Conservation (phyloP, 352 stramenopile species). For the Phytopythium oedochilum region DNA sequence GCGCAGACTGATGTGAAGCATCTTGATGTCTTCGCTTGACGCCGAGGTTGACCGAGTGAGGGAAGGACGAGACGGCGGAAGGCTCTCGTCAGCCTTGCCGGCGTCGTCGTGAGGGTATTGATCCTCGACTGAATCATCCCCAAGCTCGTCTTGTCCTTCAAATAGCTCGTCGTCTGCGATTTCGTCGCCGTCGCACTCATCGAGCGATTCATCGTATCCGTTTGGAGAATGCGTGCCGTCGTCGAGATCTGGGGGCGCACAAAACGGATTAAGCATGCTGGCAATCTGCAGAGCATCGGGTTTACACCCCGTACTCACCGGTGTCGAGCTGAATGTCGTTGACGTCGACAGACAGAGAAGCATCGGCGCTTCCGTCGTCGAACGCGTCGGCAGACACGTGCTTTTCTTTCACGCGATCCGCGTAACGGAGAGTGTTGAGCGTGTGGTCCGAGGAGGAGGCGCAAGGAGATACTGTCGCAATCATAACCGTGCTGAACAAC, state of each 20-base stretch:
- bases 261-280: neutral
- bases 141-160: slow-evolving; percentile 5
- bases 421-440: slow-evolving; percentile 97
- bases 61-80: neutral
- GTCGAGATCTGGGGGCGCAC: slow-evolving; percentile 22
- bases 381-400: slow-evolving; percentile 70
- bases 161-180: slow-evolving; percentile 10
- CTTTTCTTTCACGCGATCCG: slow-evolving; percentile 97
- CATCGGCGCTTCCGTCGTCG: slow-evolving; percentile 28
- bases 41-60: neutral
- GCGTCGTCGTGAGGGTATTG: slow-evolving; percentile 8
- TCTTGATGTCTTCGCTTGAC: slow-evolving; percentile 56
- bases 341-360: slow-evolving; percentile 32
- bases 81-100: neutral
- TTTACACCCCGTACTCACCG: slow-evolving; percentile 23
- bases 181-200: slow-evolving; percentile 21
- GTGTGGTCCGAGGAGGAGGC: slow-evolving; percentile 94
- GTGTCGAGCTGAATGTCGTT: slow-evolving; percentile 59
- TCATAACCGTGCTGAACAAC: slow-evolving; percentile 91
- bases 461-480: slow-evolving; percentile 92
- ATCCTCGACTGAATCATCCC: slow-evolving; percentile 12
- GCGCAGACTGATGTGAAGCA: slow-evolving; percentile 47
- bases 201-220: slow-evolving; percentile 18
- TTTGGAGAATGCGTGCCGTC: slow-evolving; percentile 21
- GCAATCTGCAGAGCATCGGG: too few species aligned